Base-by-base conservation (phyloP, 1,284 basidiomycete species). In the Trichosporon asahii region DNA sequence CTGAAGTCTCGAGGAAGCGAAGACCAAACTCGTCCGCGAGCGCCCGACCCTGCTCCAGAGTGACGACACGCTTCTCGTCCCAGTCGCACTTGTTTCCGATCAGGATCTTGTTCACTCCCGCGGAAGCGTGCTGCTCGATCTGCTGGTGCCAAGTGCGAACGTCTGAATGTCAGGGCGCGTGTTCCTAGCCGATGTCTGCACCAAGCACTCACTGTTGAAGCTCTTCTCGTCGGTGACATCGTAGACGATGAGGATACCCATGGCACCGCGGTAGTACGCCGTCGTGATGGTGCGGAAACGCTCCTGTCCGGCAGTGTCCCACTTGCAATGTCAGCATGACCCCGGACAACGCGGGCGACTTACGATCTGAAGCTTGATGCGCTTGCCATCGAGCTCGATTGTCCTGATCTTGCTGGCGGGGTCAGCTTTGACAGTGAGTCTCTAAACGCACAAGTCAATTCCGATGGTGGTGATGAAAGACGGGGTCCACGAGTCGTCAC, bases 31-130 rank as follows among this genome's bases (percentile, higher is more conserved):
- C 71, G 86, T 90, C 70, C 88, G 95, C 83, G 89, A 95, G 81
- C 85, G 93, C 68, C 83, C 88, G 53, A 86, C 89, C 77, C 85
- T 95, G 71, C 87, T 89, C 64, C 84, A 88, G 72, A 1, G 93
- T 90, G 68, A 99, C 92, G 25, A 90, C 92, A 76, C 93, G 91
- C 87, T 98, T 98, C 85, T 98, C 96, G 68, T 91, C 90, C 95
- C 95, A 98, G 84, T 99, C 97, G 71, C 92, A 97, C 86, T 99
- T 99, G 88, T 99, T 99, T 66, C 97, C 97, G 74, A 99, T 93
- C 69, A 99, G 90, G 73, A 99, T 94, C 89, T 98, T 99, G 89
- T 98, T 98, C 72, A 99, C 97, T 44, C 94, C 95, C 78, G 98
- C 94, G 4, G 95, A 97, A 29, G 97, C 97, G 82, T 99, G 96